A percentile compares a stretch with the other conserved stretches of the same genome.
Conservation (phyloP, 2,329 filamentous ascomycete genomes). For the Venturia oleaginea region DNA sequence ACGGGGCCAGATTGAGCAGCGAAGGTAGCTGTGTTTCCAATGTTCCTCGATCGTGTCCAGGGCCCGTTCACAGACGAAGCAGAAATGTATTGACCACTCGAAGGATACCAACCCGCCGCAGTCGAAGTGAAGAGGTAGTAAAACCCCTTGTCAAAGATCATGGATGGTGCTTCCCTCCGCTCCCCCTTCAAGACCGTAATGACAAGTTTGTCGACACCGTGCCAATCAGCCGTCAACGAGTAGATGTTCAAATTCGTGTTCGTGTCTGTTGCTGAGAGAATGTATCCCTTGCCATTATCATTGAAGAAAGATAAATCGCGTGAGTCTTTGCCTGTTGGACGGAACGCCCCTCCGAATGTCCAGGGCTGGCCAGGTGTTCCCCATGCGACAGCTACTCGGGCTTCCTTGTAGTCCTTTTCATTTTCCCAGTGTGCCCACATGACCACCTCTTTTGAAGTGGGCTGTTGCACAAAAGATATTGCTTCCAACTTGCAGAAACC, state of each 20-base stretch:
- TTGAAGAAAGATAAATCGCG: slow-evolving; percentile 19
- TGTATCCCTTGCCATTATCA: slow-evolving; percentile 16
- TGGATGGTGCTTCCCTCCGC: slow-evolving; percentile 18
- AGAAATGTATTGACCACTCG: slow-evolving; percentile 10
- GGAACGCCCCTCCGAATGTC: slow-evolving; percentile 18
- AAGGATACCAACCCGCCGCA: slow-evolving; percentile 19
- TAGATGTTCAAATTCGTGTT: slow-evolving; percentile 20
- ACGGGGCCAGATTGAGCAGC: slow-evolving; percentile 18
- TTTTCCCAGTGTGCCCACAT: slow-evolving; percentile 20
- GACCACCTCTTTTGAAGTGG: slow-evolving; percentile 15
- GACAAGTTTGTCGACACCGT: slow-evolving; percentile 15
- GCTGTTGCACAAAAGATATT: slow-evolving; percentile 15
- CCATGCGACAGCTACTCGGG: slow-evolving; percentile 19
- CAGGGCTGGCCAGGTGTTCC: slow-evolving; percentile 15
- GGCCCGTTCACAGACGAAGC: background rate
- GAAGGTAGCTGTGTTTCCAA: slow-evolving; percentile 18
- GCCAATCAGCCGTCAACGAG: slow-evolving; percentile 18
- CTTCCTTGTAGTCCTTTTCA: slow-evolving; percentile 17
- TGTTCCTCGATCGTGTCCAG: slow-evolving; percentile 16
- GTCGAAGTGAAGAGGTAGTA: slow-evolving; percentile 19
- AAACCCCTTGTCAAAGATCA: slow-evolving; percentile 15
- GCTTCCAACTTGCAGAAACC: slow-evolving; percentile 18
- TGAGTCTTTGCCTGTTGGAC: slow-evolving; percentile 17
- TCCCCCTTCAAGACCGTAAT: slow-evolving; percentile 16
- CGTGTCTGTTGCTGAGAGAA: slow-evolving; percentile 17